phyloP scores from a whole-genome alignment of 805 yeast genomes.

The Millerago galiae region DNA sequence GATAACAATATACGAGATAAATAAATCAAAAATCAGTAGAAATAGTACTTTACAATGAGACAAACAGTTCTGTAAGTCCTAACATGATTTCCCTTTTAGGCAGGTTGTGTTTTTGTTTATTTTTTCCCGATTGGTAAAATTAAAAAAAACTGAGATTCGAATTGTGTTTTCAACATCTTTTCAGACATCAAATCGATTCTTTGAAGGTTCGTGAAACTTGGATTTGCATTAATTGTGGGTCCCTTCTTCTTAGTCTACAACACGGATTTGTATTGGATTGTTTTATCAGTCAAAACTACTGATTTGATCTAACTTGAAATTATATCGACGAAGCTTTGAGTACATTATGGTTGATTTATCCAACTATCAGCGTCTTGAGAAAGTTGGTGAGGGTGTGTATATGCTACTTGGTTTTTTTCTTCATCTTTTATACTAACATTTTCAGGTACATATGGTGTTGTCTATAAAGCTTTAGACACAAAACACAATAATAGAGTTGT shows the following conservation, averaged over 20 bases:
- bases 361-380: constrained; percentile 90
- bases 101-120: constrained; percentile 12
- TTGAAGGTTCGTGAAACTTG: too few relatives aligned
- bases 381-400: constrained; percentile 84
- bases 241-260: neutral
- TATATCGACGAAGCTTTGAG: neutral
- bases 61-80: too few relatives aligned
- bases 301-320: too few relatives aligned
- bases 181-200: neutral
- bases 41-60: too few relatives aligned
- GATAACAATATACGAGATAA: neutral
- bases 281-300: too few relatives aligned
- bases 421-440: neutral
- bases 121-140: constrained; percentile 1
- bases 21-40: too few relatives aligned
- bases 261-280: too few relatives aligned
- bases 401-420: neutral
- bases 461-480: constrained; percentile 88
- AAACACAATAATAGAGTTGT: constrained; percentile 90
- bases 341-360: constrained; percentile 50
- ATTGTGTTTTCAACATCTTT: neutral
- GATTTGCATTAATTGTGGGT: too few relatives aligned
- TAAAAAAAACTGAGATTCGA: neutral
- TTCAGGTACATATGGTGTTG: constrained; percentile 89
- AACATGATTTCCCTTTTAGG: constrained; percentile 8